Evolutionary conservation across 441 rosid species (phyloP), one percentile per base, ranked within the genome.

Genomic region (Pelargonium australe): DNA sequence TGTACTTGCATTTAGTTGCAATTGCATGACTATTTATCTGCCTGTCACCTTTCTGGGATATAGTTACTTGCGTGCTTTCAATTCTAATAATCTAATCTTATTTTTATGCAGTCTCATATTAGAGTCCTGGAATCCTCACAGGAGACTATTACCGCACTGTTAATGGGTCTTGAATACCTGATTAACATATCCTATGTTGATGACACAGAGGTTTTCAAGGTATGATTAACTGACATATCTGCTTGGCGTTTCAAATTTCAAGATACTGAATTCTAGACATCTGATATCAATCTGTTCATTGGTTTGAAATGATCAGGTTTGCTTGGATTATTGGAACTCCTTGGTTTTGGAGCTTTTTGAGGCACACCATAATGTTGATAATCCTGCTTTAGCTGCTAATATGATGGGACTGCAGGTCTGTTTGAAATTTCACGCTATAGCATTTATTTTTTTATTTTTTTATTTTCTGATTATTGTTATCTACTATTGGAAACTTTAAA

Each of bases 191-290:
- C 98, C 51, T 96, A 91, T 78, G 98, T 90, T 58, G 98, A 96
- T 81, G 99, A 96, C 83, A 96, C 98, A 5, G 98, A 96, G 76
- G 99, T 96, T 71, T 96, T 96, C 73, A 96, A 96, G 99, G 99
- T 95, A 71, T 63, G 62, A 2, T 40, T 7, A 13, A 44, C 13
- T 44, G 7, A 61, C 25, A 17, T 41, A n/a, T 58, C 58, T 11
- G 61, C 31, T 13, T 5, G 67, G 62, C 64, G 45, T 65, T 72
- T 63, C 43, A 28, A 5, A 9, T 60, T 23, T 20, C 72, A 12
- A 40, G 40, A 61, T 25, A 8, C 25, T 63, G 53, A 47, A 9
- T 53, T 41, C 28, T 17, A 13, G 13, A 63, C 66, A 10, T 47
- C 64, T 70, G 20, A 4, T 9, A 12, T 51, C 65, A 68, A 40